These are phyloP conservation scores for Lipomyces anomalus DNA, from an alignment of 805 yeast species.

Conservation along the genomic window DNA sequence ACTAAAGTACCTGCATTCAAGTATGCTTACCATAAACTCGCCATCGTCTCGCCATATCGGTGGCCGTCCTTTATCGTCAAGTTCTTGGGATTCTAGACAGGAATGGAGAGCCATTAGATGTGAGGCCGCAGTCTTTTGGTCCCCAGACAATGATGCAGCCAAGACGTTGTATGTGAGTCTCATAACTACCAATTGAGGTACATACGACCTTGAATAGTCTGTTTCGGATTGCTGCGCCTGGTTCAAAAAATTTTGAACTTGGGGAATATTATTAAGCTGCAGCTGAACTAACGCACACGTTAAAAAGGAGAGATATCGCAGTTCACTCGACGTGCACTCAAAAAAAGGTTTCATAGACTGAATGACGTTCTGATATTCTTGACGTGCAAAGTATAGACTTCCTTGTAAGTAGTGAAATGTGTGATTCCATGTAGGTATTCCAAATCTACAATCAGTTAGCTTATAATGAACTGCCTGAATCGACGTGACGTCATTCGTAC, in stretches of 20 bases:
- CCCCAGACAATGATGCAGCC: background rate
- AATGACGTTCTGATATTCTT: conserved; percentile 1
- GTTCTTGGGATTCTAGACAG: conserved; percentile 8
- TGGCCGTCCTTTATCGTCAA: conserved; percentile 12
- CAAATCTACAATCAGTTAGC: conserved; percentile 1
- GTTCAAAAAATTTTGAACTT: conserved; percentile 6
- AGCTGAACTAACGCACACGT: conserved; percentile 9
- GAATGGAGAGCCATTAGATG: conserved; percentile 7
- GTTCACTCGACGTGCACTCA: conserved; percentile 15
- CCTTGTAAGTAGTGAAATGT: conserved; percentile 12
- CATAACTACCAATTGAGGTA: conserved; percentile 19
- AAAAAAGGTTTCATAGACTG: conserved; percentile 7
- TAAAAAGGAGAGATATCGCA: conserved; percentile 8
- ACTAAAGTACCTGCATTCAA: background rate
- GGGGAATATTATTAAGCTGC: conserved; percentile 5
- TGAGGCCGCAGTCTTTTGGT: conserved; percentile 2
- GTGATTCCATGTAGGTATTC: conserved; percentile 11
- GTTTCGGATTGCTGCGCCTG: conserved; percentile 17
- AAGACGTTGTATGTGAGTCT: conserved; percentile 8
- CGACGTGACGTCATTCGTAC: background rate
- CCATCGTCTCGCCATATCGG: conserved; percentile 18
- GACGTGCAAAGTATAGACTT: conserved; percentile 1
- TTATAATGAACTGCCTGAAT: background rate
- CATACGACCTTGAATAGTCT: conserved; percentile 15
- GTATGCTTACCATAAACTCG: conserved; percentile 4